Base-by-base conservation (phyloP, 2,329 filamentous ascomycete species). In the Aspergillus flavus region DNA sequence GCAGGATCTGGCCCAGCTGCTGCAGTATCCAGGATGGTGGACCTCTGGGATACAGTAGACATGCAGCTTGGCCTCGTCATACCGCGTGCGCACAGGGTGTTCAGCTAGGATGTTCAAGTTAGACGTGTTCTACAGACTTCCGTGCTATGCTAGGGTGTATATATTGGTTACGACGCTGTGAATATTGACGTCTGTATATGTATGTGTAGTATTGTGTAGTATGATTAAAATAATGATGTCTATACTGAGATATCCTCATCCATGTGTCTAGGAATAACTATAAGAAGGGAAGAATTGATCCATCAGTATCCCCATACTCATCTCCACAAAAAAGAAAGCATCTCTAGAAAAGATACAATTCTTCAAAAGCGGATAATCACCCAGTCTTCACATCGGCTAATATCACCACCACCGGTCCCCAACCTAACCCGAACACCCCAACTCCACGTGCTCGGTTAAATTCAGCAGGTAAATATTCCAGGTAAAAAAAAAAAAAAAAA, bases 131-230 rank as follows among this genome's bases (percentile, higher is more conserved):
- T 30, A n/a, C 46, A 19, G 16, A 32, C 32, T 12, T 10, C 46
- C 46, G 26, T 28, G 23, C 14, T 28, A 50, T 52, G 48, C 26
- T 5, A 28, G 28, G 26, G 48, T 52, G 48, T 52, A 32, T 52
- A 52, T 52, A 52, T 52, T 32, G 14, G 19, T 32, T 21, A 30
- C 5, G 48, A 52, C 10, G 48, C 10, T 30, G 46, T n/a, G 48
- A 5, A 21, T 52, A 32, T 32, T 34, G 26, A 32, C 28, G 21
- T 52, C 28, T 52, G 48, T 52, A 52, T 32, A 52, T 52, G 48
- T 52, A 52, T 52, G n/a, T 52, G 46, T 52, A 52, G 48, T 52
- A 52, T 52, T 52, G n/a, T 52, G 46, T 52, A 52, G 48, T 52
- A 52, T 52, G 48, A n/a, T n/a, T 30, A 10, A 52, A 6, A 32